phyloP scores from a whole-genome alignment of 2,329 filamentous ascomycete genomes.

The Fusarium metavorans region DNA sequence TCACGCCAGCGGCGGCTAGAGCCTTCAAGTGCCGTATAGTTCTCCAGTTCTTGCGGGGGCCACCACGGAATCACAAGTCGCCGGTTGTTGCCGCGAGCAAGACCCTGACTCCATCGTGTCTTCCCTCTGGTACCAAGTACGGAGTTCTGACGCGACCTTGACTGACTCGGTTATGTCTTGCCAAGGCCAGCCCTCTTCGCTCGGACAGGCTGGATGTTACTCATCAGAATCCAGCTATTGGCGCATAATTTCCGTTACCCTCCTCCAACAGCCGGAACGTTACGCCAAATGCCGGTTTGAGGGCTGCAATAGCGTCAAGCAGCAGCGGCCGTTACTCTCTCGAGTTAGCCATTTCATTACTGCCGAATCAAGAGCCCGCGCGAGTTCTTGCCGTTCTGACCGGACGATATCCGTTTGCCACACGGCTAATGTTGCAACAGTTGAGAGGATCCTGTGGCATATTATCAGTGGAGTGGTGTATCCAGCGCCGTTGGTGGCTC shows the following conservation, averaged over 20 bases:
- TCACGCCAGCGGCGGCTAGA: not conserved
- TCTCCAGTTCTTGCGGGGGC: not conserved
- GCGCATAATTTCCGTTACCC: conserved; percentile 32
- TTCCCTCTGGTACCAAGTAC: not conserved
- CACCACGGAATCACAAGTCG: not conserved
- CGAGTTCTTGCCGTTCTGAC: not conserved
- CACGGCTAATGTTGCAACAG: not conserved
- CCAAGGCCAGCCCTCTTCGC: conserved; percentile 5
- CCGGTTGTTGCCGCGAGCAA: conserved; percentile 5
- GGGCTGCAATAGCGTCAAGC: not conserved
- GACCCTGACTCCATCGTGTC: conserved; percentile 14
- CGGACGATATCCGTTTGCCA: not conserved
- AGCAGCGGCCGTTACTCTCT: not conserved
- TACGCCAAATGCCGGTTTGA: conserved; percentile 9
- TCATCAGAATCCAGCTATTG: conserved; percentile 22
- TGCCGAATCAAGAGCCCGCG: not conserved
- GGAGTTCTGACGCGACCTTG: not conserved
- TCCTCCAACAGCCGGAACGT: conserved; percentile 18
- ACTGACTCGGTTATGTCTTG: not conserved
- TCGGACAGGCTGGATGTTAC: not conserved
- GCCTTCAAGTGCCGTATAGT: not conserved
- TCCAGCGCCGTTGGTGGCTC: not conserved
- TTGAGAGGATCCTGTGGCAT: not conserved
- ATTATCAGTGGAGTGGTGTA: not conserved
- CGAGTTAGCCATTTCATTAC: not conserved